phyloP scores from a whole-genome alignment of 1,284 basidiomycete genomes.

The Irpex lacteus region DNA sequence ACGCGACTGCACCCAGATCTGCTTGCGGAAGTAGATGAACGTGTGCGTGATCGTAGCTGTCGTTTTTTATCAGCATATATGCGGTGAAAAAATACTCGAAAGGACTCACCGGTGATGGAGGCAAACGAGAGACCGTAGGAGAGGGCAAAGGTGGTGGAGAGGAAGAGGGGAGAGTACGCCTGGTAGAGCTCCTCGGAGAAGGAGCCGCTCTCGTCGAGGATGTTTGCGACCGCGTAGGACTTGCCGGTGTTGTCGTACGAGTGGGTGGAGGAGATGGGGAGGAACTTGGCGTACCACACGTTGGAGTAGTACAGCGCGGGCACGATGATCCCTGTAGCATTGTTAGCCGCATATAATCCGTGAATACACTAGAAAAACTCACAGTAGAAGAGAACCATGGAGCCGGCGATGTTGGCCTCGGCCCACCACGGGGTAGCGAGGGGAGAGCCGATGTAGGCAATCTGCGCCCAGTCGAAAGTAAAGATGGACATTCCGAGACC shows the following conservation, averaged over 20 bases:
- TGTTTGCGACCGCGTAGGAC: slow-evolving; percentile 54
- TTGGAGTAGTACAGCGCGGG: slow-evolving; percentile 56
- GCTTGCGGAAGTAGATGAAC: slow-evolving; percentile 78
- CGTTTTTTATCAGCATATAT: background rate
- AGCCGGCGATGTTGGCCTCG: slow-evolving; percentile 53
- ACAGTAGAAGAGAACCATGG: slow-evolving; percentile 62
- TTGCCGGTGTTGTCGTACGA: slow-evolving; percentile 58
- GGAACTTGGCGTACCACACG: slow-evolving; percentile 33
- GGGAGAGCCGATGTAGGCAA: slow-evolving; percentile 57
- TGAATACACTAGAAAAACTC: slow-evolving; percentile 26
- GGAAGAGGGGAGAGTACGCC: slow-evolving; percentile 57
- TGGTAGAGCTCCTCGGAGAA: slow-evolving; percentile 53
- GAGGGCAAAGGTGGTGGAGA: slow-evolving; percentile 68
- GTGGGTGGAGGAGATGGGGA: slow-evolving; percentile 56
- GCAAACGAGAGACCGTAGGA: slow-evolving; percentile 64
- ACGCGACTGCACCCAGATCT: slow-evolving; percentile 67
- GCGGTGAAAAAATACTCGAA: background rate
- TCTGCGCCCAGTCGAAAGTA: slow-evolving; percentile 46
- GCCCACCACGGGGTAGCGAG: slow-evolving; percentile 60
- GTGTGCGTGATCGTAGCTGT: slow-evolving; percentile 65
- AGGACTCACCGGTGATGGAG: slow-evolving; percentile 39
- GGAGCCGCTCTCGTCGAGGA: slow-evolving; percentile 42
- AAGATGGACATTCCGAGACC: slow-evolving; percentile 43
- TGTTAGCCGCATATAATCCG: background rate
- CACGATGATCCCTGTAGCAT: slow-evolving; percentile 61